A percentile compares a stretch with the other conserved stretches of the same genome.
Evolutionary conservation across 2,329 filamentous ascomycete genomes (phyloP).

Genomic region (Neopestalotiopsis sp.): DNA sequence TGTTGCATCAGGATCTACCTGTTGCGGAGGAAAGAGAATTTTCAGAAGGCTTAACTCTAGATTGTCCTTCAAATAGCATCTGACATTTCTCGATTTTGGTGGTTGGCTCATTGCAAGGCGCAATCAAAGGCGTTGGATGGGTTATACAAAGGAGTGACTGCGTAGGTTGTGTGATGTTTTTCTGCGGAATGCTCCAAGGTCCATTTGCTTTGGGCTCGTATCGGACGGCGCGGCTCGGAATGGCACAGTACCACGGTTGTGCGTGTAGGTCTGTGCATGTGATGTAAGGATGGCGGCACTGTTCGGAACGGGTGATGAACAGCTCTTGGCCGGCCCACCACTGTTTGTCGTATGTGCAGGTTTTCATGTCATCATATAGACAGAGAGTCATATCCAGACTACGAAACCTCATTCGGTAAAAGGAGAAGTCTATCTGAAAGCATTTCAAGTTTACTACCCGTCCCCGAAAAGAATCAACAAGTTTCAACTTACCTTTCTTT

Average conservation of each 20-base stretch:
- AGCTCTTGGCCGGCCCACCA: background rate
- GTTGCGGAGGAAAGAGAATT: slow-evolving; percentile 33
- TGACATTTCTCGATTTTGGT: slow-evolving; percentile 41
- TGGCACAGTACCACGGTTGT: background rate
- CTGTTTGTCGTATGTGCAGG: background rate
- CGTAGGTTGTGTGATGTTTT: slow-evolving; percentile 19
- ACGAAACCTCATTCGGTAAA: no score
- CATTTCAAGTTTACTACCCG: no score
- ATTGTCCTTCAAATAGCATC: slow-evolving; percentile 50
- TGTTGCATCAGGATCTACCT: slow-evolving; percentile 12
- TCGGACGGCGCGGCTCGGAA: background rate
- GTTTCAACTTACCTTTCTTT: no score
- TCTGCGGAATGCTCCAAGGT: slow-evolving; percentile 1
- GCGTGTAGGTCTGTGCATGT: background rate
- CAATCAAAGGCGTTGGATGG: slow-evolving; percentile 25
- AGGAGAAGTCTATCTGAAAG: no score
- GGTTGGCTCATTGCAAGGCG: slow-evolving; percentile 30
- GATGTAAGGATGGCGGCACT: background rate
- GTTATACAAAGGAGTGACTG: slow-evolving; percentile 22
- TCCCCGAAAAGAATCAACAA: no score
- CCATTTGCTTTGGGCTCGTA: slow-evolving; percentile 3
- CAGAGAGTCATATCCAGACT: background rate
- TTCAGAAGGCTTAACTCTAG: slow-evolving; percentile 41
- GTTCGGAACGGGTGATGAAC: background rate
- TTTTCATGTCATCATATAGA: background rate